These are phyloP conservation scores for Cercospora brassicicola DNA, from an alignment of 2,329 filamentous ascomycete genomes.

Conservation along the genomic window DNA sequence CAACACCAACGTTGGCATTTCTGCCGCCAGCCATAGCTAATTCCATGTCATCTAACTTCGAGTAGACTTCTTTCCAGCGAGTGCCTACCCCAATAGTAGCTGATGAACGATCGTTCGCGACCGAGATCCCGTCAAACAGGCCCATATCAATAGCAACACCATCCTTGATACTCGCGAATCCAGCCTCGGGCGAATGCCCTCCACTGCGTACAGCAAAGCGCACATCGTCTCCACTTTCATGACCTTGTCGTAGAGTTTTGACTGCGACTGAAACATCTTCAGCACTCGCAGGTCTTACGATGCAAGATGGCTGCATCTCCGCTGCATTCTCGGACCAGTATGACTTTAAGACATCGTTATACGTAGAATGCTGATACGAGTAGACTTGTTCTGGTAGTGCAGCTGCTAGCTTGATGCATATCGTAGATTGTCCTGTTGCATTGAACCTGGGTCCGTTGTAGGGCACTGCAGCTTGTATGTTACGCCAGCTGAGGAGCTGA, in stretches of 20 bases:
- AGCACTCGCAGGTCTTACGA: slow-evolving; percentile 11
- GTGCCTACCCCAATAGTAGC: slow-evolving; percentile 50
- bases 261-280: slow-evolving; percentile 16
- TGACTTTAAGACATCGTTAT: not conserved
- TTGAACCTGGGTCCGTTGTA: not conserved
- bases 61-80: slow-evolving; percentile 49
- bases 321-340: slow-evolving; percentile 1
- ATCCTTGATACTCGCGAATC: slow-evolving; percentile 21
- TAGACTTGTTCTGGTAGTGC: not conserved
- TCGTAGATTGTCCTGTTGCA: not conserved
- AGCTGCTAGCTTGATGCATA: not conserved
- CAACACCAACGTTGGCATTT: slow-evolving; percentile 18
- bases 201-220: not conserved
- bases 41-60: slow-evolving; percentile 43
- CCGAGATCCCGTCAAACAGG: slow-evolving; percentile 41
- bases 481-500: not conserved
- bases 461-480: not conserved
- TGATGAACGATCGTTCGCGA: slow-evolving; percentile 39
- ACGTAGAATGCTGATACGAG: not conserved
- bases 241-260: not conserved
- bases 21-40: slow-evolving; percentile 47
- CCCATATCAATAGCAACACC: slow-evolving; percentile 49
- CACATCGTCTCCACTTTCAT: not conserved
- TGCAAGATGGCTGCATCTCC: slow-evolving; percentile 12
- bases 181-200: slow-evolving; percentile 13